Evolutionary conservation across 2,329 filamentous ascomycete genomes (phyloP).

Genomic region (Aspergillus glaucus): DNA sequence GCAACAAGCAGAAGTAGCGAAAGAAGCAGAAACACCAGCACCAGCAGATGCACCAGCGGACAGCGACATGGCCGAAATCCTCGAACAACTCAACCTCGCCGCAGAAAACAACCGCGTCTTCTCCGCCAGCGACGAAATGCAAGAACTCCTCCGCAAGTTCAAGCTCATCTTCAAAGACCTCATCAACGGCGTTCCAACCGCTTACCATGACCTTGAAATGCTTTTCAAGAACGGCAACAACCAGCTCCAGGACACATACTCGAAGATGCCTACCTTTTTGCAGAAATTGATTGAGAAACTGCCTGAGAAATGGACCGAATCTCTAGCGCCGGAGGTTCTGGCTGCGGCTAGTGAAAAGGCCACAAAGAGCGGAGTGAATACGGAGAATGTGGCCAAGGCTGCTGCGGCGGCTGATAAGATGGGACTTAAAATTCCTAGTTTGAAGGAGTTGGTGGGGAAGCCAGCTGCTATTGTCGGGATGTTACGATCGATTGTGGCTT

Average conservation of each 20-base stretch:
- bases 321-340: slow-evolving; percentile 72
- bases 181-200: slow-evolving; percentile 85
- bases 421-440: slow-evolving; percentile 59
- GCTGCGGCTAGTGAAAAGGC: slow-evolving; percentile 69
- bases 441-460: slow-evolving; percentile 76
- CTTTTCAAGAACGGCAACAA: slow-evolving; percentile 58
- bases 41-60: slow-evolving; percentile 37
- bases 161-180: slow-evolving; percentile 88
- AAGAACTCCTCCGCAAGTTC: slow-evolving; percentile 75
- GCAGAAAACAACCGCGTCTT: slow-evolving; percentile 82
- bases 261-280: slow-evolving; percentile 66
- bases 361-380: slow-evolving; percentile 52
- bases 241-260: slow-evolving; percentile 59
- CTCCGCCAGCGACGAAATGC: slow-evolving; percentile 74
- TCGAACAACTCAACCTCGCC: slow-evolving; percentile 77
- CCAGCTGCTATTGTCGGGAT: slow-evolving; percentile 80
- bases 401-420: slow-evolving; percentile 60
- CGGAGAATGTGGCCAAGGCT: slow-evolving; percentile 45
- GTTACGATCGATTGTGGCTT: slow-evolving; percentile 84
- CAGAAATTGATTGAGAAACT: slow-evolving; percentile 81
- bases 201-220: slow-evolving; percentile 79
- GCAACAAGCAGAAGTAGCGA: neutral
- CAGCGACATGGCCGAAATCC: slow-evolving; percentile 68
- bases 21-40: neutral
- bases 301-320: slow-evolving; percentile 71